Conservation (phyloP, 257 asterid species). For the Lantana camara region DNA sequence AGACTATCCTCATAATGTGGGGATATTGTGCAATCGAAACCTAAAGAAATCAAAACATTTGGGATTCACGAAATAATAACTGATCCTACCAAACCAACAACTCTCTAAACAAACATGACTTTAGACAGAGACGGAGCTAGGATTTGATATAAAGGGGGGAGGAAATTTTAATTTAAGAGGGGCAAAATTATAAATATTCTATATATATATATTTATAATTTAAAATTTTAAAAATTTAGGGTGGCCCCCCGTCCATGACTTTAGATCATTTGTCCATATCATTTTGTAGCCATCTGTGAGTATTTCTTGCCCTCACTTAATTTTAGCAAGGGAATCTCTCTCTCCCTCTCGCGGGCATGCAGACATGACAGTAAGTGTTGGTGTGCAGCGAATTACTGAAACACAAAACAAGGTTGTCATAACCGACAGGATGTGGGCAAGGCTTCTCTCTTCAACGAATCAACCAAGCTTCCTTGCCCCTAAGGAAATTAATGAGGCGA, state of each 20-base stretch:
- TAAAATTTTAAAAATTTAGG: no score
- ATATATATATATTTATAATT: no score
- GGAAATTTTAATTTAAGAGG: no score
- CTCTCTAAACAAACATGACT: not conserved
- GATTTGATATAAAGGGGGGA: no score
- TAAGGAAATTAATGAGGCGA: constrained; percentile 37
- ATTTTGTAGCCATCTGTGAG: not conserved
- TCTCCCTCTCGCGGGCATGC: not conserved
- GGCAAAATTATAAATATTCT: no score
- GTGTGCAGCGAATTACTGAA: constrained; percentile 67
- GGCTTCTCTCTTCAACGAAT: constrained; percentile 73
- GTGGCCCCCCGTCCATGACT: no score
- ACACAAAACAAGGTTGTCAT: constrained; percentile 60
- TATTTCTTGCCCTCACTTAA: not conserved
- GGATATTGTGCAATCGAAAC: no score
- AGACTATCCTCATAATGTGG: no score
- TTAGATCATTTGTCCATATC: not conserved
- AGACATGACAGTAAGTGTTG: constrained; percentile 18
- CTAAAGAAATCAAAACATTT: no score
- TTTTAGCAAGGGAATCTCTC: not conserved
- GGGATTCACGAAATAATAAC: not conserved
- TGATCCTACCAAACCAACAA: not conserved
- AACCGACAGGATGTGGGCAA: constrained; percentile 83
- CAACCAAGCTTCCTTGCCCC: constrained; percentile 63
- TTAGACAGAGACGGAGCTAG: no score